Conservation (phyloP, 1,139 yeast genomes). For the Scheffersomyces illinoinensis region DNA sequence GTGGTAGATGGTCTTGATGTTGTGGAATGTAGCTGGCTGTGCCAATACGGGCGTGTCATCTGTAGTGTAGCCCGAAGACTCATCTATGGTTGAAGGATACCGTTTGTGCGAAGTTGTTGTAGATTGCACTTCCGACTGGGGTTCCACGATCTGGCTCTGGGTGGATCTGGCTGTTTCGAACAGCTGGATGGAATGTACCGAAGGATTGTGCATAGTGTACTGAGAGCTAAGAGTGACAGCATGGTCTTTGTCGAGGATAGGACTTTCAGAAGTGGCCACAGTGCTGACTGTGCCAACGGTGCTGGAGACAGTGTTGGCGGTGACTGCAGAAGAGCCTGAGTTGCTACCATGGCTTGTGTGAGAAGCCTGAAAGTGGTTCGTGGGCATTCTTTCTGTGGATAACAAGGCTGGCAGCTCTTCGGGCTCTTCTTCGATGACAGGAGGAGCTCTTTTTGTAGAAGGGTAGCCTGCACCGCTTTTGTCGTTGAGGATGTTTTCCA, state of each 20-base stretch:
- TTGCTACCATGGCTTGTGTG: background rate
- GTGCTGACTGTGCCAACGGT: background rate
- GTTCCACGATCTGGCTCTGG: conserved; percentile 9
- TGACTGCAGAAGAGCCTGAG: background rate
- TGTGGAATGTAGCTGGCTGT: conserved; percentile 25
- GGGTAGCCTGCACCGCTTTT: conserved; percentile 8
- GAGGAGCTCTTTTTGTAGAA: conserved; percentile 1
- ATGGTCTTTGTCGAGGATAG: background rate
- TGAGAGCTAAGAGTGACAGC: background rate
- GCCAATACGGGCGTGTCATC: conserved; percentile 27
- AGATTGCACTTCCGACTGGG: background rate
- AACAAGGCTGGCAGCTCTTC: conserved; percentile 3
- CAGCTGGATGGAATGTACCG: conserved; percentile 26
- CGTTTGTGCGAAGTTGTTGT: conserved; percentile 5
- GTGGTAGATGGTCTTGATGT: conserved; percentile 6
- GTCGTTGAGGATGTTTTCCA: conserved; percentile 47
- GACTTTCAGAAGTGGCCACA: background rate
- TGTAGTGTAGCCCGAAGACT: conserved; percentile 15
- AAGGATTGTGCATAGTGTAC: conserved; percentile 7
- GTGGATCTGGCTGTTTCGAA: conserved; percentile 31
- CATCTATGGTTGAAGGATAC: conserved; percentile 19
- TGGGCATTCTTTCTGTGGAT: background rate
- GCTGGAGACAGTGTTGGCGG: background rate
- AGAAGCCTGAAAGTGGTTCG: background rate
- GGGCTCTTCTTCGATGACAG: conserved; percentile 14